Conservation (phyloP, 345 rosid species). For the Salix brachista region DNA sequence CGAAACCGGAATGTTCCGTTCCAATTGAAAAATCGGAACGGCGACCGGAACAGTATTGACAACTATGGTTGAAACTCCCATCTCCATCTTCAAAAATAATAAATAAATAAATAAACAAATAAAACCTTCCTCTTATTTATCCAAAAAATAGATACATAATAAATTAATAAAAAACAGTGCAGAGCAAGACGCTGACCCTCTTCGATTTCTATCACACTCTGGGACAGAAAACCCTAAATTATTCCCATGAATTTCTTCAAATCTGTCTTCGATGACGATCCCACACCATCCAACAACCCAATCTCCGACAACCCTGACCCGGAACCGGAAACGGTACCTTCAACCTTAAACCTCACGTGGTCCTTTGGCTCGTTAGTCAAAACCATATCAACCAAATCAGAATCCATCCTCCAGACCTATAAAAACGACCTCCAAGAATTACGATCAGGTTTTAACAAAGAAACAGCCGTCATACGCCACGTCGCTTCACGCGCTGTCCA, state of each 20-base stretch:
- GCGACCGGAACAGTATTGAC: too few relatives aligned
- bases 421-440: constrained; percentile 79
- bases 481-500: not conserved
- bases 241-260: constrained; percentile 5
- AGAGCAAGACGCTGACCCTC: too few relatives aligned
- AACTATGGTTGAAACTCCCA: too few relatives aligned
- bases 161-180: too few relatives aligned
- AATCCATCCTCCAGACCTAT: constrained; percentile 70
- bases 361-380: constrained; percentile 61
- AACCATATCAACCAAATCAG: constrained; percentile 58
- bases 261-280: not conserved
- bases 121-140: too few relatives aligned
- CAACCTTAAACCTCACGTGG: constrained; percentile 29
- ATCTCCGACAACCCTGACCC: not conserved
- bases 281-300: constrained; percentile 6
- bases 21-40: too few relatives aligned
- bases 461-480: constrained; percentile 49
- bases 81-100: too few relatives aligned
- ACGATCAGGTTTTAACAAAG: constrained; percentile 64
- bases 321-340: not conserved
- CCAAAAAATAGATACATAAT: too few relatives aligned
- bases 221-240: too few relatives aligned
- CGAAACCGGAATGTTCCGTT: too few relatives aligned
- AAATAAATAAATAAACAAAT: too few relatives aligned
- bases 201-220: too few relatives aligned